Evolutionary conservation across 225 moss, liverwort and hornwort genomes (phyloP).

Genomic region (Pseudoscleropodium purum): DNA sequence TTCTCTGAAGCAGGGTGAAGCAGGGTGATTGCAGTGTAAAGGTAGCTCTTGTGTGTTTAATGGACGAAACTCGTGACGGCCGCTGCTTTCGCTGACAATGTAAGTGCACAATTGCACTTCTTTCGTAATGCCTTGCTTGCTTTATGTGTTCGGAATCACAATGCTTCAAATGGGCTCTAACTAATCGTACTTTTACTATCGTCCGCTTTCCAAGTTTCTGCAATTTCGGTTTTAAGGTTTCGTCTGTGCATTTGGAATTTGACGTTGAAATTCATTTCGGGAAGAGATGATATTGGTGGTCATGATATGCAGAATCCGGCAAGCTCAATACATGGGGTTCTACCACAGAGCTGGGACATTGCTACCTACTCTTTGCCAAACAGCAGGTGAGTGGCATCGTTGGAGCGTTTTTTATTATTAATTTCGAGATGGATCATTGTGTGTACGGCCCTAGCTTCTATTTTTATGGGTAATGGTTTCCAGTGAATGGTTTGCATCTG

Average conservation of each 20-base stretch:
- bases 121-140: no score
- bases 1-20: no score
- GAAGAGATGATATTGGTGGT: background rate
- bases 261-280: background rate
- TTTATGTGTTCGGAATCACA: no score
- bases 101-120: no score
- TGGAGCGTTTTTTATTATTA: background rate
- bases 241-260: background rate
- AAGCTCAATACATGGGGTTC: background rate
- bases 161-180: background rate
- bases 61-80: no score
- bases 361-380: background rate
- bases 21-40: no score
- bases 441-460: background rate
- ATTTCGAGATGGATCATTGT: background rate
- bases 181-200: background rate
- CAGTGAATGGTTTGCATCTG: background rate
- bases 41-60: no score
- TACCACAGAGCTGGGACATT: background rate
- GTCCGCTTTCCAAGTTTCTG: background rate
- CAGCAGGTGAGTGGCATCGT: background rate
- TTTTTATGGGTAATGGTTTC: background rate
- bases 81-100: no score
- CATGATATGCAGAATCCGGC: background rate
- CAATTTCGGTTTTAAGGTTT: background rate